Evolutionary conservation across 2,329 filamentous ascomycete species (phyloP).

Genomic region (Zelopaecilomyces penicillatus): DNA sequence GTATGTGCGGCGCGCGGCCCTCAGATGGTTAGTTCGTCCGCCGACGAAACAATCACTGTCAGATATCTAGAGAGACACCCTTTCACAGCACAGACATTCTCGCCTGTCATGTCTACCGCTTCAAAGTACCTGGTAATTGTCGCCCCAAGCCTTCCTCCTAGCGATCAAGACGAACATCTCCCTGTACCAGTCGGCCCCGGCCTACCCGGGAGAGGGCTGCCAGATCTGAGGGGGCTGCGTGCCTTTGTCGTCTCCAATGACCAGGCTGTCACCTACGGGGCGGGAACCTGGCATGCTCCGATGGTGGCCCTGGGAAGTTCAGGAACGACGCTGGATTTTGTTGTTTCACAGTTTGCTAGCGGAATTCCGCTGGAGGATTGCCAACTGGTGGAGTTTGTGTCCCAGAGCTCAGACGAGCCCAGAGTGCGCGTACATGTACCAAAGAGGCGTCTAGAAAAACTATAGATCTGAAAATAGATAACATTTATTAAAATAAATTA

Average conservation of each 20-base stretch:
- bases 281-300: conserved; percentile 91
- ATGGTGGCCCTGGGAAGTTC: conserved; percentile 73
- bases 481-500: not conserved
- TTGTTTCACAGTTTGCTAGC: conserved; percentile 84
- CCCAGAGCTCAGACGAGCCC: conserved; percentile 29
- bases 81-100: conserved; percentile 89
- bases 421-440: conserved; percentile 28
- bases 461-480: too few relatives aligned
- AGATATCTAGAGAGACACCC: conserved; percentile 81
- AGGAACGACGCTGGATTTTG: conserved; percentile 63
- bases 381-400: conserved; percentile 57
- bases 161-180: conserved; percentile 15
- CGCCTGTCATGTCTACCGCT: conserved; percentile 54
- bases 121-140: conserved; percentile 76
- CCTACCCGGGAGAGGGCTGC: conserved; percentile 54
- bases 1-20: conserved; percentile 50
- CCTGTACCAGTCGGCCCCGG: conserved; percentile 22
- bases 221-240: conserved; percentile 60
- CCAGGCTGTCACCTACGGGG: conserved; percentile 85
- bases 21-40: conserved; percentile 6
- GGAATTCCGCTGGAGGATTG: conserved; percentile 78
- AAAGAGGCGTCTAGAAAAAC: not conserved
- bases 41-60: conserved; percentile 44
- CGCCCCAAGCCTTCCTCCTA: conserved; percentile 60
- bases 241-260: conserved; percentile 72